Evolutionary conservation across 1,284 basidiomycete genomes (phyloP).

Genomic region (Ustilago cynodontis): DNA sequence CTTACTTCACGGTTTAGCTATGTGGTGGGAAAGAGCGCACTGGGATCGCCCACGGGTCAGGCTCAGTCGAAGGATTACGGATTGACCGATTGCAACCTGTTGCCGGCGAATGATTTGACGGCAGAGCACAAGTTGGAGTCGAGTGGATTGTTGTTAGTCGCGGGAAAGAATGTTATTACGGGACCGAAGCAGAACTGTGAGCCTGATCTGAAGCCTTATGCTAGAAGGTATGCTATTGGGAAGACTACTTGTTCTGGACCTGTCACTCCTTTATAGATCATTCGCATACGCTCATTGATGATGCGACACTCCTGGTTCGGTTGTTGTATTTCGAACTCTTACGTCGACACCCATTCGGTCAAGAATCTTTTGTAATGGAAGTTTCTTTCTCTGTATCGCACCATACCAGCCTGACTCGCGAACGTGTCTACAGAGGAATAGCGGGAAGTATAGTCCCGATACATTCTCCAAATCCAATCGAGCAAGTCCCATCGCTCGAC

Average conservation of each 20-base stretch:
- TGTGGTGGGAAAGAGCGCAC: conserved; percentile 31
- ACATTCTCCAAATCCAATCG: conserved; percentile 39
- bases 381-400: too few relatives aligned
- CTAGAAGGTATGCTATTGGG: conserved; percentile 26
- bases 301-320: neutral
- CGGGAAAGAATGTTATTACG: conserved; percentile 9
- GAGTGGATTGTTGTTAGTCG: conserved; percentile 12
- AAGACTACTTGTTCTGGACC: conserved; percentile 33
- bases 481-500: neutral
- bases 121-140: conserved; percentile 21
- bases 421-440: conserved; percentile 9
- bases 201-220: conserved; percentile 45
- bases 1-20: conserved; percentile 32
- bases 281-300: neutral
- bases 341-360: too few relatives aligned
- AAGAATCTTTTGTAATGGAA: too few relatives aligned
- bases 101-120: conserved; percentile 21
- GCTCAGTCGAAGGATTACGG: conserved; percentile 27
- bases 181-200: conserved; percentile 46
- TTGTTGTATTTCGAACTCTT: neutral
- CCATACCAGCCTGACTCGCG: too few relatives aligned
- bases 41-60: conserved; percentile 4
- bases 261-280: conserved; percentile 2
- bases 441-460: conserved; percentile 20
- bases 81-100: conserved; percentile 24